These are phyloP conservation scores for Taiozyma sp. DNA, from an alignment of 1,139 yeast species.

Conservation along the genomic window DNA sequence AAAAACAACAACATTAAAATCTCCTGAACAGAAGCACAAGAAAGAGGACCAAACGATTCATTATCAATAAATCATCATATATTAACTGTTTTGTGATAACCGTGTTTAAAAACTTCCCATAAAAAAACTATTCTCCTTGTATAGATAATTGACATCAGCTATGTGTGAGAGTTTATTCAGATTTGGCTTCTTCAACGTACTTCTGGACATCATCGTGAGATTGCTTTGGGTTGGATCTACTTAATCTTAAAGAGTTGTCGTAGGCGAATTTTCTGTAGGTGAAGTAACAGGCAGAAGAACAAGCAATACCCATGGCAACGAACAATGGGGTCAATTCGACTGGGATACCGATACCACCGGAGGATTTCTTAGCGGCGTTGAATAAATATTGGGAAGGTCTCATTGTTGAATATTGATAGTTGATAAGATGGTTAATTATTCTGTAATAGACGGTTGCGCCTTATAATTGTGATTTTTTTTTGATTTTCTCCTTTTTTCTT, in stretches of 20 bases:
- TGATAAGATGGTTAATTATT: background rate
- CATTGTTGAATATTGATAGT: conserved; percentile 30
- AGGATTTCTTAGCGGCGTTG: conserved; percentile 36
- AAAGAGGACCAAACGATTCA: background rate
- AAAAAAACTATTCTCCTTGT: background rate
- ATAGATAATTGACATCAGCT: background rate
- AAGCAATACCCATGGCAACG: conserved; percentile 58
- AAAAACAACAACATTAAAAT: background rate
- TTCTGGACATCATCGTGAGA: conserved; percentile 49
- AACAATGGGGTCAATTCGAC: conserved; percentile 75
- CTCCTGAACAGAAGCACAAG: background rate
- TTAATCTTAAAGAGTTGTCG: conserved; percentile 63
- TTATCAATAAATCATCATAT: background rate
- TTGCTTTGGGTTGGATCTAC: conserved; percentile 53
- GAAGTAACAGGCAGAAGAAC: conserved; percentile 61
- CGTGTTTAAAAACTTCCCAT: background rate
- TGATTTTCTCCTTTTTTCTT: background rate
- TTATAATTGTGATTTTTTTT: background rate
- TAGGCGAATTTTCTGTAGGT: conserved; percentile 65
- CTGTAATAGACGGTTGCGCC: background rate
- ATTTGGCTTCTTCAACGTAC: conserved; percentile 25
- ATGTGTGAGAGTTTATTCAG: background rate
- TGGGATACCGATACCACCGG: conserved; percentile 40
- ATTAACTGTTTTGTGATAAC: background rate
- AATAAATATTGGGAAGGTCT: conserved; percentile 50